These are phyloP conservation scores for Tubosaeta brunneosetosa DNA, from an alignment of 768 basidiomycete species.

Conservation along the genomic window DNA sequence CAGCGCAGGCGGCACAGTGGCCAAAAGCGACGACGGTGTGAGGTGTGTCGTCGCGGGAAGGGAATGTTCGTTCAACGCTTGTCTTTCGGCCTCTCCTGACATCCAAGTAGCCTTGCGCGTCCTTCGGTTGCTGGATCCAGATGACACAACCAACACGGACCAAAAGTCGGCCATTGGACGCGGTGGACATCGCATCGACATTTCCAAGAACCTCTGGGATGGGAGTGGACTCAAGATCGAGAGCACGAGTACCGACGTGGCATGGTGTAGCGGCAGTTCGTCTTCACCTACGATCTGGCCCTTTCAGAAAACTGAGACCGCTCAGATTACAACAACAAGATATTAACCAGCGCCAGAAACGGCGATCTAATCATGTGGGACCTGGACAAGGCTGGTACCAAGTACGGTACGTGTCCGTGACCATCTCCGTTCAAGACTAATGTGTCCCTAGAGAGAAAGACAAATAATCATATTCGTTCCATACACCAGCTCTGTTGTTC, in stretches of 20 bases:
- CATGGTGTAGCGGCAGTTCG: conserved; percentile 71
- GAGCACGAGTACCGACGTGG: conserved; percentile 72
- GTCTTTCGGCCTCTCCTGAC: conserved; percentile 7
- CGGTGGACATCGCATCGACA: conserved; percentile 66
- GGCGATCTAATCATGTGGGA: conserved; percentile 87
- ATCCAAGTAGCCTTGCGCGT: conserved; percentile 50
- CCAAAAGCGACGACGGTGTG: conserved; percentile 60
- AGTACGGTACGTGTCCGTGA: conserved; percentile 53
- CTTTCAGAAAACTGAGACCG: not conserved
- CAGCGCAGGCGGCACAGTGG: conserved; percentile 61
- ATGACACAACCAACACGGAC: conserved; percentile 36
- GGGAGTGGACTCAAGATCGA: conserved; percentile 75
- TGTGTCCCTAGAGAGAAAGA: conserved; percentile 51
- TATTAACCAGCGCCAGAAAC: conserved; percentile 74
- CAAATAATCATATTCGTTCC: conserved; percentile 67
- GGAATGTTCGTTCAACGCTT: conserved; percentile 51
- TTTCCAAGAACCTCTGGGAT: conserved; percentile 74
- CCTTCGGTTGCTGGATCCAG: conserved; percentile 51
- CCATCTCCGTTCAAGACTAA: conserved; percentile 10
- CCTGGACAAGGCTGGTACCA: conserved; percentile 61
- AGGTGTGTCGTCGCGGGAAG: conserved; percentile 73
- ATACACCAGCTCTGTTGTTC: conserved; percentile 70
- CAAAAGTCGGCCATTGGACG: conserved; percentile 51
- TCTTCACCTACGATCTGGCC: conserved; percentile 4
- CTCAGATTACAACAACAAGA: conserved; percentile 67